Conservation (phyloP, 257 asterid species). For the Nicotiana undulata region DNA sequence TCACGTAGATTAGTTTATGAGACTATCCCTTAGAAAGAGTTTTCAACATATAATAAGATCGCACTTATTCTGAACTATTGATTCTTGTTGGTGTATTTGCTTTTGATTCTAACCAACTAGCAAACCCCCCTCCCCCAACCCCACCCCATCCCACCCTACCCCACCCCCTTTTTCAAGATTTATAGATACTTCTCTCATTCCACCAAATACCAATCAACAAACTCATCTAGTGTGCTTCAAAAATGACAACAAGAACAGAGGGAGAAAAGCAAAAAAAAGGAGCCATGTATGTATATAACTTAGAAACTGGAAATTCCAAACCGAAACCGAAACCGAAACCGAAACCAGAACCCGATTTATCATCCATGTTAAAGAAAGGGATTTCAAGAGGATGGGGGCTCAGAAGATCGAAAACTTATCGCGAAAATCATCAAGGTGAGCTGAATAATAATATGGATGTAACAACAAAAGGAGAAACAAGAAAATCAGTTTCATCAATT, state of each 20-base stretch:
- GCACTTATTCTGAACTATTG: no score
- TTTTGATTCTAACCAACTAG: not conserved
- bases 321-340: not conserved
- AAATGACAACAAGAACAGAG: slow-evolving; percentile 21
- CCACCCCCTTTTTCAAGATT: not conserved
- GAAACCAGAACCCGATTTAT: slow-evolving; percentile 11
- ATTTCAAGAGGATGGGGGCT: slow-evolving; percentile 27
- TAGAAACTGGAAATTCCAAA: slow-evolving; percentile 18
- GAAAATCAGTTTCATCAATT: slow-evolving; percentile 22
- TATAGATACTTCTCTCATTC: not conserved
- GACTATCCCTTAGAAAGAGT: no score
- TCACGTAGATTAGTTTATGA: no score
- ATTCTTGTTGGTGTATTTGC: not conserved
- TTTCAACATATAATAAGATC: no score
- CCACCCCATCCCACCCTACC: not conserved
- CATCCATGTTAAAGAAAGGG: slow-evolving; percentile 19
- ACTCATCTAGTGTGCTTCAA: not conserved
- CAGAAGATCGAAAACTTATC: slow-evolving; percentile 47
- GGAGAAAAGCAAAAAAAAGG: slow-evolving; percentile 34
- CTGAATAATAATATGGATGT: not conserved
- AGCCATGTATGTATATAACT: slow-evolving; percentile 40
- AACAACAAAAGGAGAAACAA: slow-evolving; percentile 2
- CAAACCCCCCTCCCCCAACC: no score
- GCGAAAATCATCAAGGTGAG: slow-evolving; percentile 20
- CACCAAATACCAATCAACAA: not conserved